phyloP scores from a whole-genome alignment of 306 rosid genomes.

The Vigna radiata region DNA sequence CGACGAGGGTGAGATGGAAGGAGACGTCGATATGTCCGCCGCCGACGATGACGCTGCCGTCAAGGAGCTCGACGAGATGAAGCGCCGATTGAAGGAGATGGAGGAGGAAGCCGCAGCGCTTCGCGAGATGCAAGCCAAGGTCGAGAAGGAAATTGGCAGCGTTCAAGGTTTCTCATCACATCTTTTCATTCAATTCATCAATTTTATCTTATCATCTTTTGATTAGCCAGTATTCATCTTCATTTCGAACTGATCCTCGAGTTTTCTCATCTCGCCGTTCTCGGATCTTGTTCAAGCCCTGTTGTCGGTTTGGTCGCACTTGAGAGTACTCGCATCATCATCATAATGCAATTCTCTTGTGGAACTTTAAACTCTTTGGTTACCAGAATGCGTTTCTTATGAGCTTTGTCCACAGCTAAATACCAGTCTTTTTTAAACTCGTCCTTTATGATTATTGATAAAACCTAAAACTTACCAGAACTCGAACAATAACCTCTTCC shows the following conservation, averaged over 20 bases:
- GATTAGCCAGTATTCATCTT: not conserved
- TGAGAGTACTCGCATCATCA: not conserved
- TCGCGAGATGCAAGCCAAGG: conserved; percentile 98
- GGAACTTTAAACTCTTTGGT: conserved; percentile 9
- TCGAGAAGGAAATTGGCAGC: conserved; percentile 94
- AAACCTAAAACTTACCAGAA: no score
- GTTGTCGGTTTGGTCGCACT: not conserved
- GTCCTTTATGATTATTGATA: not conserved
- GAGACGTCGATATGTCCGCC: conserved; percentile 75
- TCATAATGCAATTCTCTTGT: no score
- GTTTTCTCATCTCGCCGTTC: not conserved
- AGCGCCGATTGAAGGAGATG: conserved; percentile 91
- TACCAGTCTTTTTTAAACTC: not conserved
- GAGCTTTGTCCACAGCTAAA: not conserved
- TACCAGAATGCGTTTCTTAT: not conserved
- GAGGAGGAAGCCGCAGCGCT: conserved; percentile 98
- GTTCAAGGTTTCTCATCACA: conserved; percentile 69
- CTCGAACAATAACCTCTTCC: not conserved
- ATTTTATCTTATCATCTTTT: not conserved
- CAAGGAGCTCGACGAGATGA: conserved; percentile 97
- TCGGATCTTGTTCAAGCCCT: not conserved
- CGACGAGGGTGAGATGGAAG: conserved; percentile 79
- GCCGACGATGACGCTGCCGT: conserved; percentile 84
- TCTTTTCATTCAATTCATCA: conserved; percentile 1
- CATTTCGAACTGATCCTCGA: not conserved